Evolutionary conservation across 352 stramenopile species (phyloP), one percentile per base, ranked within the genome.

Genomic region (Phytophthora kernoviae): DNA sequence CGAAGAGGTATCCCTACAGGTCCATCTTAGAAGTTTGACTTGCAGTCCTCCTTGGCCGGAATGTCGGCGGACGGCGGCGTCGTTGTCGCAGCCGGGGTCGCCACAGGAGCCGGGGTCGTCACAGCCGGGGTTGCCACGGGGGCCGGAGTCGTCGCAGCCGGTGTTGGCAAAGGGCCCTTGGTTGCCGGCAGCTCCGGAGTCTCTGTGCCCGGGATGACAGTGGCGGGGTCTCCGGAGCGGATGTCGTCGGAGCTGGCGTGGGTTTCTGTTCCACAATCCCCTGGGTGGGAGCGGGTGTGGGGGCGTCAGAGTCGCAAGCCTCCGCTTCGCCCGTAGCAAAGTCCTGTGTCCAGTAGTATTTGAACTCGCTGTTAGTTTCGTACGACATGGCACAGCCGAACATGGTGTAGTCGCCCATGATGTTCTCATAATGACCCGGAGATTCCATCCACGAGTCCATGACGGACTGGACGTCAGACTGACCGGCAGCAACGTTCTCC

Each of bases 321-420:
- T 77, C 68, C 14, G 50, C 48, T 1, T 10, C 43, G 30, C 68
- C 58, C 2, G 34, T 48, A 18, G 55, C 70, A 47, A 85, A 85
- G 65, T 75, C 61, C 62, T 85, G 76, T 0, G 70, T 82, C 76
- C 76, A 85, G 54, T 81, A 85, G 56, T 70, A 48, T 37, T 63
- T 65, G 62, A 70, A 81, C 32, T 50, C 57, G 24, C 39, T 66
- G 33, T 47, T 22, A 0, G 48, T 5, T 26, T 30, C 57, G 61
- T 66, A 66, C 7, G 49, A 24, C 42, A 51, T 60, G 10, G 49
- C 58, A 1, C 20, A 46, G 43, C 58, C 58, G 30, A 66, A 51
- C 34, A 59, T 51, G 24, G 37, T 60, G 50, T 60, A 66, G 6
- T 43, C 27, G 49, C 52, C 49, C 30, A 80, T 51, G 43, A 80